Conservation (phyloP, 305 asterid genomes). For the Solanum hybrid region DNA sequence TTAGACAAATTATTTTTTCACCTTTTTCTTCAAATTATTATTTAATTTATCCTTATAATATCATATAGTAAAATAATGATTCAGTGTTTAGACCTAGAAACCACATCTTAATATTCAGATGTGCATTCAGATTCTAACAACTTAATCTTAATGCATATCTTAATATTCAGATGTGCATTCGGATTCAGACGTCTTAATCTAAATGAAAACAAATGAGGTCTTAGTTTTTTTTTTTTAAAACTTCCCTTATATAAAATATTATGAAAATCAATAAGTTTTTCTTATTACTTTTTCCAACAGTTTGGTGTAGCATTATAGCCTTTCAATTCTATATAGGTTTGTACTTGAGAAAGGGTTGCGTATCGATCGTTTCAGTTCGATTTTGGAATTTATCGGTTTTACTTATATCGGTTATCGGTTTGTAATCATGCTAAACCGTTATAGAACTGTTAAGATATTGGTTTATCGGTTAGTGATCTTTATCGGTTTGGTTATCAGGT, state of each 20-base stretch:
- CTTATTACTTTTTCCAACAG: background rate
- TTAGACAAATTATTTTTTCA: background rate
- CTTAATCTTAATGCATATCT: background rate
- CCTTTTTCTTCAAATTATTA: background rate
- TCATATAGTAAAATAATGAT: too few relatives aligned
- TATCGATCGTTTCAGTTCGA: too few relatives aligned
- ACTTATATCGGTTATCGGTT: background rate
- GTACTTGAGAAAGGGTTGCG: background rate
- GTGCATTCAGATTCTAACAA: too few relatives aligned
- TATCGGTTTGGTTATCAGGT: background rate
- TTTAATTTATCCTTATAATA: background rate
- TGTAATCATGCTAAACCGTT: background rate
- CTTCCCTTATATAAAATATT: background rate
- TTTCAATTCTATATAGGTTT: background rate
- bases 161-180: background rate
- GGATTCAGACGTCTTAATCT: too few relatives aligned
- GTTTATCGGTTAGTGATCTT: background rate
- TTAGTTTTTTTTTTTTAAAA: background rate
- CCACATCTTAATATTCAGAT: too few relatives aligned
- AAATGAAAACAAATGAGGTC: background rate
- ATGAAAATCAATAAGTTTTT: background rate
- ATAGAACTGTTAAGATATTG: too few relatives aligned
- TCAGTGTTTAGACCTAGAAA: background rate
- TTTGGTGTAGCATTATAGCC: background rate
- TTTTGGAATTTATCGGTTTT: too few relatives aligned